Evolutionary conservation across 768 basidiomycete species (phyloP), one percentile per base, ranked within the genome.

Genomic region (Tylopilus rubrobrunneus): DNA sequence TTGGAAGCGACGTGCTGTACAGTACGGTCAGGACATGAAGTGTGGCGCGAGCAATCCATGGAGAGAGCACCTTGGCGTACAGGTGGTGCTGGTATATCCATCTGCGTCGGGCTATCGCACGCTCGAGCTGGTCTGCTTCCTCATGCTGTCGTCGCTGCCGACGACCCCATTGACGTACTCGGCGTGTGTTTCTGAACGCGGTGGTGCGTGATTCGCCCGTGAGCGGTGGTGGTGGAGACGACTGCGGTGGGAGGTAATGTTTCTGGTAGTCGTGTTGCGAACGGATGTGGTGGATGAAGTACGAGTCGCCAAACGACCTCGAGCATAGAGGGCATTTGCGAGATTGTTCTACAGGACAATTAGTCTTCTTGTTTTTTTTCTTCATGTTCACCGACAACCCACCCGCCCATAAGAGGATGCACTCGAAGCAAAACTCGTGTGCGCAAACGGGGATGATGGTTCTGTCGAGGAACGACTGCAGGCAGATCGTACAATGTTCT

Each of bases 371-470:
- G 2, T 31, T 31, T 11, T n/a, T 43, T 27, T 2, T 7, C 4
- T 14, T 27, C 5, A 21, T 34, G 14, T 21, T 21, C 8, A 43
- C 21, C 37, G 28, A 25, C 31, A 10, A 72, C 79, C 59, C 55
- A 89, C 89, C 86, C 49, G 88, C 81, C 94, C 93, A 96, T 1
- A 93, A 71, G 45, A 87, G 73, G 23, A 97, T 77, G 67, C 94
- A 98, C 52, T 91, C 89, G 59, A 96, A 96, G 63, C 94, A 98
- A 64, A 95, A 95, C 64, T 90, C 88, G 74, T 98, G 94, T 2
- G 90, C 88, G 69, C 94, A 97, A 8, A 76, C 78, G 1, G 92
- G 90, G 25, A 96, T 75, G 37, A 95, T 78, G 0, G 93, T 88
- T 43, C 88, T 76, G 72, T 97, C 92, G 14, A 78, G 74, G 48